Conservation (phyloP, 148 eudicot species). For the Amaranthus hypochondriacus region DNA sequence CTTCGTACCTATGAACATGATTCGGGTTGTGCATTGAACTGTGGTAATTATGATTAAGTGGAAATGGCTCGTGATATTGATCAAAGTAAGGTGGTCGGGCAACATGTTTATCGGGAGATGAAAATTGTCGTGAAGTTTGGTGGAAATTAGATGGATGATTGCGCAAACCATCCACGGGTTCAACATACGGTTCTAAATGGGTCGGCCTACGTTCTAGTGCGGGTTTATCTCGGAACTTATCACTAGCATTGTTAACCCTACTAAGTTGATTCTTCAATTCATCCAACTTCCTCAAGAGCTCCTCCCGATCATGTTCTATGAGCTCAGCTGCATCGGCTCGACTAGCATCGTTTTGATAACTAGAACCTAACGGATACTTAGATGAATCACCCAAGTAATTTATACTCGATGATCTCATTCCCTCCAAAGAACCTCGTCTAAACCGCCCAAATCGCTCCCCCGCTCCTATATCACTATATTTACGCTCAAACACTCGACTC, state of each 20-base stretch:
- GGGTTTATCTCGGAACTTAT: slow-evolving; percentile 46
- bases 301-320: slow-evolving; percentile 55
- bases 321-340: slow-evolving; percentile 40
- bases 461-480: slow-evolving; percentile 32
- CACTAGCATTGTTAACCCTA: slow-evolving; percentile 41
- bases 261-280: slow-evolving; percentile 71
- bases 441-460: slow-evolving; percentile 32
- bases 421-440: slow-evolving; percentile 35
- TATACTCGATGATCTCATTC: slow-evolving; percentile 35
- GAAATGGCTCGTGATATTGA: slow-evolving; percentile 43
- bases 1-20: slow-evolving; percentile 40
- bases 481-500: slow-evolving; percentile 32
- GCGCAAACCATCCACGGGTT: slow-evolving; percentile 34
- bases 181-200: slow-evolving; percentile 39
- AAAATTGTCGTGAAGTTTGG: slow-evolving; percentile 32
- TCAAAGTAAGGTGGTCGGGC: slow-evolving; percentile 37
- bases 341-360: slow-evolving; percentile 28
- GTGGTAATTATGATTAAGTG: slow-evolving; percentile 32
- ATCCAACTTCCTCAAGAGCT: slow-evolving; percentile 73
- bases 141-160: slow-evolving; percentile 36
- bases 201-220: slow-evolving; percentile 36
- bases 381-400: slow-evolving; percentile 46
- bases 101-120: slow-evolving; percentile 31
- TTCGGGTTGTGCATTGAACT: slow-evolving; percentile 30
- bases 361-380: slow-evolving; percentile 20